Conservation (phyloP, 306 rosid species). For the Trifolium dubium region DNA sequence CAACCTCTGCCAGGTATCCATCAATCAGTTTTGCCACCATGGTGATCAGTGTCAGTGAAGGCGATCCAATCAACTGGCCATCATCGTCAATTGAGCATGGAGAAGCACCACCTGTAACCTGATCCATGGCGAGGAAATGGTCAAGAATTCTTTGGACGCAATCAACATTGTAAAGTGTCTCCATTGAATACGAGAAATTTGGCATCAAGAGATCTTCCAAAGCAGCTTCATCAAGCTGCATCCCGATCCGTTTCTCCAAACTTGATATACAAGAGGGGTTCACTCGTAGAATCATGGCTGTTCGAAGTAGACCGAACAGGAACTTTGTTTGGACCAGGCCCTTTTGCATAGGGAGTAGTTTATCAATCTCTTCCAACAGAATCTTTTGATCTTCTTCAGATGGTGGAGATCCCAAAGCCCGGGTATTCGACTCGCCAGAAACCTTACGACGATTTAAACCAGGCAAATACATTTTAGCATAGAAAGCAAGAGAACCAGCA, state of each 20-base stretch:
- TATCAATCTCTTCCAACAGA: constrained; percentile 78
- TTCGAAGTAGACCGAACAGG: constrained; percentile 84
- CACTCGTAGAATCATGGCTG: constrained; percentile 87
- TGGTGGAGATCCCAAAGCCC: constrained; percentile 67
- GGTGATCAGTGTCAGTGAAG: constrained; percentile 87
- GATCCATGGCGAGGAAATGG: constrained; percentile 87
- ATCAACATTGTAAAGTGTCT: constrained; percentile 94
- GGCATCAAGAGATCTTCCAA: constrained; percentile 98
- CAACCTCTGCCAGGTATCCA: constrained; percentile 98
- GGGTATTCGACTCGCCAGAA: constrained; percentile 62
- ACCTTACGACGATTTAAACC: constrained; percentile 85
- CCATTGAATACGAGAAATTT: constrained; percentile 89
- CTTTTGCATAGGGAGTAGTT: constrained; percentile 81
- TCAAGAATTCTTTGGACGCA: constrained; percentile 91
- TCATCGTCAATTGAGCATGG: constrained; percentile 82
- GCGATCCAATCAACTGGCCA: constrained; percentile 86
- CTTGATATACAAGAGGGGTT: constrained; percentile 71
- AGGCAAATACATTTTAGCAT: constrained; percentile 82
- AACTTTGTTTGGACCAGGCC: constrained; percentile 77
- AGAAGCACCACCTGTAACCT: constrained; percentile 71
- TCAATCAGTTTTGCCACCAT: constrained; percentile 96
- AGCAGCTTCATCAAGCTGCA: constrained; percentile 95
- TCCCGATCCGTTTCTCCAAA: constrained; percentile 83
- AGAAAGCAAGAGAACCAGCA: constrained; percentile 84
- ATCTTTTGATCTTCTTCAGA: constrained; percentile 86